Evolutionary conservation across 495 filamentous ascomycete genomes (phyloP).

Genomic region (Penicillium soppii): DNA sequence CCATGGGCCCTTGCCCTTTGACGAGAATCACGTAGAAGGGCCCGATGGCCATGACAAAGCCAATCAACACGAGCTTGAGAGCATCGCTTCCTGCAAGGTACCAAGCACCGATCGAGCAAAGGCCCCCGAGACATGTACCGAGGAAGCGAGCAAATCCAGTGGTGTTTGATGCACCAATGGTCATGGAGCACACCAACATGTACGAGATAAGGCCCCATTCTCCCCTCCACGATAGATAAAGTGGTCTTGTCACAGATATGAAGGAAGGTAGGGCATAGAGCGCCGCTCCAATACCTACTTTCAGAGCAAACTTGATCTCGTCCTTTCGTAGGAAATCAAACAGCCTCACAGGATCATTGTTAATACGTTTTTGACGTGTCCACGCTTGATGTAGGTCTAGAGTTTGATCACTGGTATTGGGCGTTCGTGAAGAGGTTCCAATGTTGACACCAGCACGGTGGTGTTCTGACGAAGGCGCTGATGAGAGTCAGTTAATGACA

Average conservation of each 20-base stretch:
- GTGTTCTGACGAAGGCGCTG: no score
- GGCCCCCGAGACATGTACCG: conserved; percentile 82
- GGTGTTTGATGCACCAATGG: conserved; percentile 90
- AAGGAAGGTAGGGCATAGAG: conserved; percentile 88
- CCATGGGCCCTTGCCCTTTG: conserved; percentile 81
- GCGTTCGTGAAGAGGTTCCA: no score
- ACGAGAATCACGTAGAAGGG: conserved; percentile 88
- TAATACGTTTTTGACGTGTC: no score
- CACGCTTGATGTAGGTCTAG: conserved; percentile 62
- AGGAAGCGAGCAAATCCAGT: conserved; percentile 81
- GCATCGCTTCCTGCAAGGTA: conserved; percentile 67
- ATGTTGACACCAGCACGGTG: no score
- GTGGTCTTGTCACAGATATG: conserved; percentile 68
- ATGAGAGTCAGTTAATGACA: no score
- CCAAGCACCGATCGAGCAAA: conserved; percentile 76
- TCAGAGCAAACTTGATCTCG: conserved; percentile 78
- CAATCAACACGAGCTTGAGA: conserved; percentile 68
- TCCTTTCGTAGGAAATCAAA: conserved; percentile 61
- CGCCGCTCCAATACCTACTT: conserved; percentile 85
- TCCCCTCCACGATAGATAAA: conserved; percentile 86
- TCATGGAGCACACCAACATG: conserved; percentile 99
- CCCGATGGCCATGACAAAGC: conserved; percentile 75
- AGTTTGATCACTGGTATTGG: no score
- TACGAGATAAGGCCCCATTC: conserved; percentile 97
- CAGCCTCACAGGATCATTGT: no score